Evolutionary conservation across 306 rosid genomes (phyloP), one percentile per base, ranked within the genome.

Genomic region (Quercus engelmannii): DNA sequence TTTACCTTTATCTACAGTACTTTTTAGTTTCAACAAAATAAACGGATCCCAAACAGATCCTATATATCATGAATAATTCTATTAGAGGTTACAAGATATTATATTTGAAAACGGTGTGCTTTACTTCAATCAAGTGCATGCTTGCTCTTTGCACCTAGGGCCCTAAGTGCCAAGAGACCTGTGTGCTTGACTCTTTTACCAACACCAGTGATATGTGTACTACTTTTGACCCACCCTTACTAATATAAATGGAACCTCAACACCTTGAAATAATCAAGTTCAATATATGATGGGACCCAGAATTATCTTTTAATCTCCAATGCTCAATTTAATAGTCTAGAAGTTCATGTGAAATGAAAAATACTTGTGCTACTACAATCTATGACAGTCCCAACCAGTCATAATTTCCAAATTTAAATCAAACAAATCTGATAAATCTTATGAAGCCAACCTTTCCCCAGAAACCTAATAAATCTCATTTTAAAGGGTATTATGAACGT

Each of bases 21-120:
- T 28, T 28, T 28, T 28, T 4, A 28, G 31, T 3, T 28, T 28
- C 0, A 28, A 0, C 4, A 28, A 28, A 28, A 28, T 28, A 28
- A 28, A 0, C 0, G 4, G 0, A 28, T 28, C 4, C 0, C 4
- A 28, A 28, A 28, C 4, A 28, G 0, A 28, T 0, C 31, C 4
- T 28, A 7, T 7, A 0, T 38, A 38, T 38, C 46, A 38, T 38
- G 3, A 38, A 38, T 38, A 38, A 4, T 33, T 38, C 46, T 38
- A 1, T 38, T 38, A 38, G 43, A 38, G 11, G 46, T 38, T 38
- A 38, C 0, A 41, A 41, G 12, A 41, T 41, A 41, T 2, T 41
- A 41, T 8, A 8, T 41, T 41, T 41, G 11, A 8, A 41, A 41
- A 41, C 0, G 11, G 46, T 38, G 46, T 1, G 0, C 46, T 41